Percentiles rank a stretch among this genome's conserved stretches.
phyloP scores from a whole-genome alignment of 2,329 filamentous ascomycete species.

The Colletotrichum tofieldiae region DNA sequence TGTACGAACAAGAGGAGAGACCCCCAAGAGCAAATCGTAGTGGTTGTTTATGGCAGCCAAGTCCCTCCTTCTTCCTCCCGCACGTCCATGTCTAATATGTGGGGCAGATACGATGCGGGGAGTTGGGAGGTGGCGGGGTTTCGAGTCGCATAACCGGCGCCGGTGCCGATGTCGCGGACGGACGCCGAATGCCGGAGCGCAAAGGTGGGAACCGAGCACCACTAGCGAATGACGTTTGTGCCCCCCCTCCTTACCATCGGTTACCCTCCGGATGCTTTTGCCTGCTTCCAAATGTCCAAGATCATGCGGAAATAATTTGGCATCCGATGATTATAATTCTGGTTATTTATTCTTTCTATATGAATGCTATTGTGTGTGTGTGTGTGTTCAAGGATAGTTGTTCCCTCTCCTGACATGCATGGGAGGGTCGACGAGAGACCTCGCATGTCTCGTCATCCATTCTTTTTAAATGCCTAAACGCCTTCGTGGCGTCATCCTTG shows the following conservation, averaged over 20 bases:
- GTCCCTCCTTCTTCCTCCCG: conserved; percentile 8
- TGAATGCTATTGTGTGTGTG: background rate
- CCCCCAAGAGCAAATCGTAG: background rate
- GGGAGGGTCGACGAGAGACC: background rate
- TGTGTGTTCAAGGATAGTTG: conserved; percentile 22
- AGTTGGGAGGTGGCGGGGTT: conserved; percentile 8
- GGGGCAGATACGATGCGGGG: conserved; percentile 11
- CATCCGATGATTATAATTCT: background rate
- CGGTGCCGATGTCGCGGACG: conserved; percentile 35
- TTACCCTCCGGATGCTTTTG: background rate
- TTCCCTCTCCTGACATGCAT: background rate
- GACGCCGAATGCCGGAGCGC: conserved; percentile 30
- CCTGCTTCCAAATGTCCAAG: background rate
- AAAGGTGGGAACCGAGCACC: conserved; percentile 3
- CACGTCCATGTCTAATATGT: conserved; percentile 32
- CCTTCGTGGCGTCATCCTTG: background rate
- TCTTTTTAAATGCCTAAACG: conserved; percentile 22
- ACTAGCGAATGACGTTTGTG: background rate
- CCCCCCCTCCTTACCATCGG: too few relatives aligned
- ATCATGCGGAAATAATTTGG: background rate
- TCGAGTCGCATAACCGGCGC: conserved; percentile 26
- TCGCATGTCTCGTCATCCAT: background rate
- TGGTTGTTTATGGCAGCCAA: background rate
- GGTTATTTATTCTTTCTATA: conserved; percentile 17
- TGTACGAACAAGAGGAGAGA: background rate